phyloP scores from a whole-genome alignment of 78 protist genomes.

The Isochrysis galbana region DNA sequence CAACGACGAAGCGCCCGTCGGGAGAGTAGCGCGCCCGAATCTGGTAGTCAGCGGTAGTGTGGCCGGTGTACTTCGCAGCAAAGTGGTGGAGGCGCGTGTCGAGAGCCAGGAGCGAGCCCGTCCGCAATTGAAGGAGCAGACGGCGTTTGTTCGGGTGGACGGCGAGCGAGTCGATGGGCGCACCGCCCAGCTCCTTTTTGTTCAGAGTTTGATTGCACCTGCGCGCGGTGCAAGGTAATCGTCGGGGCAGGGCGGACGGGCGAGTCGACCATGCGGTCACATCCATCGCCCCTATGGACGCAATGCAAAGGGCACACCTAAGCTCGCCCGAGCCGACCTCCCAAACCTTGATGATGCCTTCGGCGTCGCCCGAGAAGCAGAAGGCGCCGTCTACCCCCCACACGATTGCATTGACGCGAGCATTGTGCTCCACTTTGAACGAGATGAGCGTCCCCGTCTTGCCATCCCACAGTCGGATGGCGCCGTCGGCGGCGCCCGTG shows the following conservation, averaged over 20 bases:
- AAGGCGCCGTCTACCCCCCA: background rate
- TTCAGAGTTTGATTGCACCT: background rate
- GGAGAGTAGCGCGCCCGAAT: background rate
- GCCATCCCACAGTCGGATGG: conserved; percentile 10
- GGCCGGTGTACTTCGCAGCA: background rate
- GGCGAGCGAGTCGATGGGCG: background rate
- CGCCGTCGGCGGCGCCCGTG: background rate
- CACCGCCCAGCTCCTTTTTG: background rate
- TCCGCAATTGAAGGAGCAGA: background rate
- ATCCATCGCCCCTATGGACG: background rate
- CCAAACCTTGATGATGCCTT: background rate
- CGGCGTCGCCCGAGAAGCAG: background rate
- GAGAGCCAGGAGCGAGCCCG: background rate
- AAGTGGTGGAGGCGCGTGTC: conserved; percentile 6
- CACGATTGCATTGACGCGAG: background rate
- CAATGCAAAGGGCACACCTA: background rate
- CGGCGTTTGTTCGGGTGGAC: background rate
- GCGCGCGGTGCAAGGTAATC: background rate
- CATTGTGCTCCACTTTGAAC: background rate
- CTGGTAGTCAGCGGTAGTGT: background rate
- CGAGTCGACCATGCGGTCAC: background rate
- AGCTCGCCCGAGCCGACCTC: background rate
- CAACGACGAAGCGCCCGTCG: background rate
- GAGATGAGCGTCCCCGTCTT: background rate
- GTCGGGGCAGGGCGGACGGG: background rate